Evolutionary conservation across 163 green algal species (phyloP).

Genomic region (Scenedesmus sp.): DNA sequence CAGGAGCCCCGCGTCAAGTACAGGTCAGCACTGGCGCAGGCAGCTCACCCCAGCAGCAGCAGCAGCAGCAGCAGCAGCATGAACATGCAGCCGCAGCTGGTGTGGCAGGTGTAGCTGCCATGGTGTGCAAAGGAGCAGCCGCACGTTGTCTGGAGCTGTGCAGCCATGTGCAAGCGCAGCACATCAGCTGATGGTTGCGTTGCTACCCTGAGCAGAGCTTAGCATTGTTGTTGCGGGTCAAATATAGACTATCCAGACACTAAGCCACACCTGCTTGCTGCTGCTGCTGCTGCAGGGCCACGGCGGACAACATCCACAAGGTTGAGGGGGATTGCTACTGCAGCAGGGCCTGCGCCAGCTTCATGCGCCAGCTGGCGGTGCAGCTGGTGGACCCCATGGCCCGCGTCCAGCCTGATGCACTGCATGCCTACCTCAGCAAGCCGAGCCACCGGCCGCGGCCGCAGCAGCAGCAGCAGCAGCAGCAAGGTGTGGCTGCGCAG

Average conservation of each 20-base stretch:
- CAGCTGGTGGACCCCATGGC: conserved; percentile 63
- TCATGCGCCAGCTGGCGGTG: conserved; percentile 39
- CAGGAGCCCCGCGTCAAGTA: conserved; percentile 10
- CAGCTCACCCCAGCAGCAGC: not conserved
- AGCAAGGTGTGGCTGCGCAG: conserved; percentile 44
- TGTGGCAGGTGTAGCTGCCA: no score
- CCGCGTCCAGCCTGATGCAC: conserved; percentile 51
- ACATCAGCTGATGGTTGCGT: not conserved
- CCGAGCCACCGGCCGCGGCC: conserved; percentile 29
- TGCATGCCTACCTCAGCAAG: conserved; percentile 23
- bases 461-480: not conserved
- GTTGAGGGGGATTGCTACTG: conserved; percentile 62
- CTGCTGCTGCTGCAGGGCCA: conserved; percentile 33
- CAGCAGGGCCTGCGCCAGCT: conserved; percentile 56
- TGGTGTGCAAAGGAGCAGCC: not conserved
- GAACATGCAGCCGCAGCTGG: not conserved
- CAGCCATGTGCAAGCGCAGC: no score
- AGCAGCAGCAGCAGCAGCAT: not conserved
- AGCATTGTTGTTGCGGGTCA: not conserved
- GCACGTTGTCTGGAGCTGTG: no score
- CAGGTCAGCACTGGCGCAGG: not conserved
- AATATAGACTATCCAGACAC: no score
- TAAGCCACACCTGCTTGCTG: not conserved
- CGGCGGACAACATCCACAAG: conserved; percentile 22
- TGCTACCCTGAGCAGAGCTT: not conserved